Base-by-base conservation (phyloP, 176 grass and related monocot genomes). In the Oropetium thomaeum region DNA sequence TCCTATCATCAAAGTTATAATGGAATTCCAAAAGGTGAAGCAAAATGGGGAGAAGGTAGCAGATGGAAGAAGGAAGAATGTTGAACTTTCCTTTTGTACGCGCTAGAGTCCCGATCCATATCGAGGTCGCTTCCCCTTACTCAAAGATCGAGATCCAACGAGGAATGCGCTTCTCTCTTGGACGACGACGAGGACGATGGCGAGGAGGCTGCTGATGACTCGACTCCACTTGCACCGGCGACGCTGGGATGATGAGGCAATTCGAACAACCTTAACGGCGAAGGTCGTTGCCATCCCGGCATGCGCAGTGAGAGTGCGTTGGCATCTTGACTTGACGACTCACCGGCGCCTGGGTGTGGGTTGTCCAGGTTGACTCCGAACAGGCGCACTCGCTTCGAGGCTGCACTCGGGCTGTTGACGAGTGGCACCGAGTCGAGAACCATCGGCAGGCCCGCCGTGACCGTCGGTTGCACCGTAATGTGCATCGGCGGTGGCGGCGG, bases 111-210 rank as follows among this genome's bases (percentile, higher is more conserved):
- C 71, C n/a, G 58, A 77, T 57, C 60, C 28, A 83, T 48, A 51
- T 47, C 58, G 45, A 39, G 26, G 68, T 11, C 16, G 34, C 30
- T 40, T 54, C 30, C 55, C 15, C 45, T 8, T 4, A 14, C 49
- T 93, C 82, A 99, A 82, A 95, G 88, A 92, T 99, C 96, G 76
- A 90, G 96, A 92, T 99, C 89, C 84, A 99, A 82, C 13, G 96
- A 90, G 31, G 92, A 90, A 65, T 90, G 92, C 13, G 71, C 86
- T 79, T 90, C 96, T 77, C 84, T 82, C 63, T 80, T 88, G 27
- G 96, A 82, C 12, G 92, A 90, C 15, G 89, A 90, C 14, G 96
- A 92, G 1, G 91, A 71, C 1, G 86, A 96, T 2, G 83, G 86
- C 20, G 84, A 86, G 6, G 79, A 79, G 23, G 79, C 84, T 2